Evolutionary conservation across 2,329 filamentous ascomycete genomes (phyloP).

Genomic region (Colletotrichum chlorophyti): DNA sequence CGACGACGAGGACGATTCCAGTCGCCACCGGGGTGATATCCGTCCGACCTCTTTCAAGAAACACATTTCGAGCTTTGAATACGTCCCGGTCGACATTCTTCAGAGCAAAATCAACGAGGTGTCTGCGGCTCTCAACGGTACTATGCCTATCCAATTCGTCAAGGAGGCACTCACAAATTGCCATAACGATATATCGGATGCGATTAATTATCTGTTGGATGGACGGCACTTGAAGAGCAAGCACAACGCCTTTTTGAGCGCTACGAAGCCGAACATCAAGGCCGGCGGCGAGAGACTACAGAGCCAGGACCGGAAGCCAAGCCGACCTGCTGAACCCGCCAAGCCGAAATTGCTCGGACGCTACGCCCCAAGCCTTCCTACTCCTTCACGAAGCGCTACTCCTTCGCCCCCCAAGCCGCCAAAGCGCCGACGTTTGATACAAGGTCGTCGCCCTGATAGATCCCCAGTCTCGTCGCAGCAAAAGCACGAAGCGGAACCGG

Average conservation of each 20-base stretch:
- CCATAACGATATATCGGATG: constrained; percentile 43
- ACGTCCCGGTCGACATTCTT: constrained; percentile 55
- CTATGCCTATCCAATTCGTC: constrained; percentile 38
- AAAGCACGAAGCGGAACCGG: constrained; percentile 36
- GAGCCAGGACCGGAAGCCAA: constrained; percentile 17
- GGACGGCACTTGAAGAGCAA: constrained; percentile 30
- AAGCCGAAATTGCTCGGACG: constrained; percentile 28
- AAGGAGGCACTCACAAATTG: constrained; percentile 41
- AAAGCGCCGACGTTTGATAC: constrained; percentile 39
- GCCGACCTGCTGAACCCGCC: constrained; percentile 21
- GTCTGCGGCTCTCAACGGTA: constrained; percentile 42
- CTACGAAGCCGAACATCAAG: constrained; percentile 32
- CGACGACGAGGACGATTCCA: constrained; percentile 62
- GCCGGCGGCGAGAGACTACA: not conserved
- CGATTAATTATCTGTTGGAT: constrained; percentile 39
- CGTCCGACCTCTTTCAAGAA: constrained; percentile 64
- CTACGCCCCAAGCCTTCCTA: constrained; percentile 22
- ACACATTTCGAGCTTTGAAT: constrained; percentile 47
- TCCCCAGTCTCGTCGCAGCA: constrained; percentile 29
- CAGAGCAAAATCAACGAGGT: constrained; percentile 43
- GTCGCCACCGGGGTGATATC: constrained; percentile 66
- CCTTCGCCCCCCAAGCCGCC: constrained; percentile 40
- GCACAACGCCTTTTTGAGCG: constrained; percentile 12
- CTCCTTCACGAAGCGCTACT: constrained; percentile 29
- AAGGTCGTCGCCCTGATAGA: constrained; percentile 39